A percentile compares a stretch with the other conserved stretches of the same genome.
These are phyloP conservation scores for Corchorus olitorius DNA, from an alignment of 345 rosid species.

Conservation along the genomic window DNA sequence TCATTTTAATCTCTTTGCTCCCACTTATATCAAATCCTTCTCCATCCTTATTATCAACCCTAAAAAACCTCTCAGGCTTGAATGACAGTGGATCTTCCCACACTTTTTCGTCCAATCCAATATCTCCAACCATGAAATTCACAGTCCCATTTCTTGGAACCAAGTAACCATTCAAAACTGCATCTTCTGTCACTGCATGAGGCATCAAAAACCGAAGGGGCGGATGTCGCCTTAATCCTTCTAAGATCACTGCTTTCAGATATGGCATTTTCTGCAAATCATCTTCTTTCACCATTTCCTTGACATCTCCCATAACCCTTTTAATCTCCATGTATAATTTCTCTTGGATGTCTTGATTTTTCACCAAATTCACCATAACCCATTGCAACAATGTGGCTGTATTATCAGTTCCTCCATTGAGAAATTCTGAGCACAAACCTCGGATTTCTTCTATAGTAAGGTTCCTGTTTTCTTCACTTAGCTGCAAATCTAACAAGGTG, in stretches of 20 bases:
- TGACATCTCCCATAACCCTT: conserved; percentile 16
- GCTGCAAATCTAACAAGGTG: conserved; percentile 28
- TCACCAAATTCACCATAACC: conserved; percentile 46
- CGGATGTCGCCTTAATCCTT: conserved; percentile 20
- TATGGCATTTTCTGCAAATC: conserved; percentile 17
- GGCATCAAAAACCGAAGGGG: conserved; percentile 19
- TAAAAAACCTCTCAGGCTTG: conserved; percentile 27
- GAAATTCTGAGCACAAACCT: conserved; percentile 19
- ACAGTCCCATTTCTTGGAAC: conserved; percentile 19
- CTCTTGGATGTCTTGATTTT: conserved; percentile 24
- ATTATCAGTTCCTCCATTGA: conserved; percentile 37
- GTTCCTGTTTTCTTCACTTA: conserved; percentile 29
- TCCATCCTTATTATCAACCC: not conserved
- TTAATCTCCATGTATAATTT: conserved; percentile 31
- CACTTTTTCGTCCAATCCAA: conserved; percentile 22
- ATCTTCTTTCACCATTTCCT: not conserved
- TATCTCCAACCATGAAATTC: conserved; percentile 27
- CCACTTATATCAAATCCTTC: conserved; percentile 22
- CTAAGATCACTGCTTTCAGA: conserved; percentile 19
- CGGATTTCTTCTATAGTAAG: conserved; percentile 26
- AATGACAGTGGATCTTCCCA: conserved; percentile 31
- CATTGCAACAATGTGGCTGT: conserved; percentile 36
- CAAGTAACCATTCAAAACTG: conserved; percentile 11
- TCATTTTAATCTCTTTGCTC: conserved; percentile 20
- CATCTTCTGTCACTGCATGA: conserved; percentile 23